These are phyloP conservation scores for Leptographium lundbergii DNA, from an alignment of 2,329 filamentous ascomycete species.

Conservation along the genomic window DNA sequence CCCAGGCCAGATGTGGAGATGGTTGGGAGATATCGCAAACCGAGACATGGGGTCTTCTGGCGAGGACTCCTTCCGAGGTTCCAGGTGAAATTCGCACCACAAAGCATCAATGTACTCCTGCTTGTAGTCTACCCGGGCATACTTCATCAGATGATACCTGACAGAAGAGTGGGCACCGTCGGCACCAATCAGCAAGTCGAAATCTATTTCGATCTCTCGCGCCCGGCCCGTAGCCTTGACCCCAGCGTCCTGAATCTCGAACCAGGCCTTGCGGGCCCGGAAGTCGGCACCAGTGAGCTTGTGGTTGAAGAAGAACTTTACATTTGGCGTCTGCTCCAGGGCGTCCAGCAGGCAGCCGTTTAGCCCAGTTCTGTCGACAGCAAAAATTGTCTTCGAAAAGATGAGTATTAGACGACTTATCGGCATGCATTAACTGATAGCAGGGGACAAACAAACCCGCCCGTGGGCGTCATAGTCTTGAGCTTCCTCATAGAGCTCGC, in stretches of 20 bases:
- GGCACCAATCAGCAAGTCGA: slow-evolving; percentile 87
- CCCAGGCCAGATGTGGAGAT: slow-evolving; percentile 95
- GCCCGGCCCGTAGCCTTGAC: slow-evolving; percentile 29
- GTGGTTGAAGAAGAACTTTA: slow-evolving; percentile 84
- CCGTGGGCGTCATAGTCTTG: slow-evolving; percentile 87
- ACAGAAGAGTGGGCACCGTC: slow-evolving; percentile 91
- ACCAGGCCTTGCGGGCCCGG: slow-evolving; percentile 67
- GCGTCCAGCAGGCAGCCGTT: slow-evolving; percentile 78
- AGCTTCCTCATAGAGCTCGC: slow-evolving; percentile 59
- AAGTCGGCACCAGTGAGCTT: slow-evolving; percentile 90
- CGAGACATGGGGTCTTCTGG: slow-evolving; percentile 23
- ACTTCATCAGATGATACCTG: slow-evolving; percentile 94
- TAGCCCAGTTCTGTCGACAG: slow-evolving; percentile 71
- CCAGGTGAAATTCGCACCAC: slow-evolving; percentile 92
- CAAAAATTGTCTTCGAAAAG: slow-evolving; percentile 56
- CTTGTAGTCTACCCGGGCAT: slow-evolving; percentile 73
- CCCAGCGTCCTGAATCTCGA: slow-evolving; percentile 44
- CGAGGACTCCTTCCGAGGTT: slow-evolving; percentile 27
- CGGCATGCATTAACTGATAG: neutral
- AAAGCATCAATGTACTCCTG: slow-evolving; percentile 94
- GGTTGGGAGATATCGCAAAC: slow-evolving; percentile 80
- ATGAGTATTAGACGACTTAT: no score
- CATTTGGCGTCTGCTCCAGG: slow-evolving; percentile 73
- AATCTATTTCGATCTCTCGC: slow-evolving; percentile 67
- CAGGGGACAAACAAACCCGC: slow-evolving; percentile 40